These are phyloP conservation scores for Parietichytrium sp. DNA, from an alignment of 108 stramenopile species.

Conservation along the genomic window DNA sequence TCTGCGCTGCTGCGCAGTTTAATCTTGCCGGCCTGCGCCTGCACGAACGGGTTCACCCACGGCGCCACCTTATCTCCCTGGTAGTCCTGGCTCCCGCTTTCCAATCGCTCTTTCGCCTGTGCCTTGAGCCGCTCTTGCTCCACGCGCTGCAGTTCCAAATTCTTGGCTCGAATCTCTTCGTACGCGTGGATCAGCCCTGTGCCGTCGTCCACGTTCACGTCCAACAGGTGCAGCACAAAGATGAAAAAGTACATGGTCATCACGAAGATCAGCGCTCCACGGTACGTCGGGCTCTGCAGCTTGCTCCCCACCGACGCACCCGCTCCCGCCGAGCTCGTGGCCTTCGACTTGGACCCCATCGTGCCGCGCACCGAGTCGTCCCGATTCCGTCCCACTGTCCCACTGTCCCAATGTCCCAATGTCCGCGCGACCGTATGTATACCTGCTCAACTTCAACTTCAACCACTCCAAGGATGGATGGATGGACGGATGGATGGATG, in stretches of 20 bases:
- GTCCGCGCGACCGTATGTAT: too few species aligned
- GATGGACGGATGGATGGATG: too few species aligned
- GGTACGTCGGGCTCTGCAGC: too few species aligned
- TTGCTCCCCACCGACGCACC: too few species aligned
- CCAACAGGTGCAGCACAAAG: conserved; percentile 27
- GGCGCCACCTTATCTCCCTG: background rate
- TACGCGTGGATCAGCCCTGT: conserved; percentile 19
- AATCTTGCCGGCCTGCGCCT: background rate
- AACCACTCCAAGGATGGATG: too few species aligned
- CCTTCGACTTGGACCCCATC: too few species aligned
- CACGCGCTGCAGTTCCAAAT: background rate
- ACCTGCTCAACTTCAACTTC: too few species aligned
- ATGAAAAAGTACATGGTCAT: conserved; percentile 30
- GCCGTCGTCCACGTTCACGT: conserved; percentile 37
- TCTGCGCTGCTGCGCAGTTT: too few species aligned
- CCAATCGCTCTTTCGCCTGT: background rate
- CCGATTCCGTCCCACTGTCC: too few species aligned
- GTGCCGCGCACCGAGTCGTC: too few species aligned
- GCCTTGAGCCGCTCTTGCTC: background rate
- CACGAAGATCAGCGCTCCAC: conserved; percentile 28
- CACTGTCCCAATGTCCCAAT: too few species aligned
- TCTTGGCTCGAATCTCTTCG: conserved; percentile 15
- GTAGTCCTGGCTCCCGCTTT: background rate
- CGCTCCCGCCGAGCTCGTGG: too few species aligned
- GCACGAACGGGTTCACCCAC: conserved; percentile 13